Evolutionary conservation across 805 yeast species (phyloP).

Genomic region (Barnettozyma wickerhamii): DNA sequence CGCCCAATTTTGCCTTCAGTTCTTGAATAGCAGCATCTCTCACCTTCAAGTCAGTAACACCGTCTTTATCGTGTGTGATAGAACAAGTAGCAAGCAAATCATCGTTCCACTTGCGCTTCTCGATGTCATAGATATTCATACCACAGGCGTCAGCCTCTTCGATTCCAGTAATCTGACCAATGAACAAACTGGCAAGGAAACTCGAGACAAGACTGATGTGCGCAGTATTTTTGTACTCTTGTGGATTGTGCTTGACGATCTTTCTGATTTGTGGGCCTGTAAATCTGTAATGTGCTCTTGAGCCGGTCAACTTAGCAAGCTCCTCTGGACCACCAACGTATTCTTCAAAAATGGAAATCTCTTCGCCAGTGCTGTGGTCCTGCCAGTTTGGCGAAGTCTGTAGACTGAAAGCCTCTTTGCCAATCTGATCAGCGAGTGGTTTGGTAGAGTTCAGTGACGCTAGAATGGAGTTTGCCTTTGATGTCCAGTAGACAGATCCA

Average conservation of each 20-base stretch:
- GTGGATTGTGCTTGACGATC: conserved; percentile 48
- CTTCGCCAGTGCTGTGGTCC: conserved; percentile 80
- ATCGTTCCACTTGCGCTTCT: conserved; percentile 50
- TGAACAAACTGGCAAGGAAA: conserved; percentile 66
- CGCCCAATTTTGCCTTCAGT: conserved; percentile 50
- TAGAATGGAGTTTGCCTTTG: conserved; percentile 40
- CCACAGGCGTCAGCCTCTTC: conserved; percentile 93
- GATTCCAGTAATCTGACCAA: conserved; percentile 58
- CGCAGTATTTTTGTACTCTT: conserved; percentile 49
- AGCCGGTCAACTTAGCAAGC: conserved; percentile 72
- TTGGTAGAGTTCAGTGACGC: conserved; percentile 28
- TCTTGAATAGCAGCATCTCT: conserved; percentile 23
- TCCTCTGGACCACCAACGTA: conserved; percentile 54
- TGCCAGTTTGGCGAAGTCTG: conserved; percentile 88
- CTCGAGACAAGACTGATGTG: conserved; percentile 74
- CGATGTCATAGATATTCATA: conserved; percentile 79
- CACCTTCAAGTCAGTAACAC: conserved; percentile 10
- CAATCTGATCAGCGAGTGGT: conserved; percentile 42
- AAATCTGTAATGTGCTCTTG: conserved; percentile 83
- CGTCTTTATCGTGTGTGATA: conserved; percentile 27
- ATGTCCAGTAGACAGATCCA: conserved; percentile 82
- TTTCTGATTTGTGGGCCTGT: conserved; percentile 91
- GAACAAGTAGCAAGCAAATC: conserved; percentile 44
- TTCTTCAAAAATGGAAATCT: conserved; percentile 56
- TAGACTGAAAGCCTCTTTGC: conserved; percentile 52